These are phyloP conservation scores for Globisporangium spiculum DNA, from an alignment of 352 stramenopile genomes.

Conservation along the genomic window DNA sequence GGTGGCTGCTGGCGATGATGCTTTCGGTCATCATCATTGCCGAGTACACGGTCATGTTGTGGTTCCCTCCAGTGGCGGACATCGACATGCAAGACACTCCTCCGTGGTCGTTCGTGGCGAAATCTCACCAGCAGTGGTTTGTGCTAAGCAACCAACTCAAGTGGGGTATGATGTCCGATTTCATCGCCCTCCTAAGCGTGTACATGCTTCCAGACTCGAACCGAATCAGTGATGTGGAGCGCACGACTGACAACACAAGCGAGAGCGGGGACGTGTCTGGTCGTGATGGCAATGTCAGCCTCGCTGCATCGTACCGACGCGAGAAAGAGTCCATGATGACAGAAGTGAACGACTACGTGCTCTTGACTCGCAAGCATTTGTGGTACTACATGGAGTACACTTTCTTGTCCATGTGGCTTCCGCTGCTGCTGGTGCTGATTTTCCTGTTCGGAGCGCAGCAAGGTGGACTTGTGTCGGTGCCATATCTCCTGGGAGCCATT, in stretches of 20 bases:
- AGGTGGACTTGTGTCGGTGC: slow-evolving; percentile 65
- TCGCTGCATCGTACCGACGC: slow-evolving; percentile 1
- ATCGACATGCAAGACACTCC: slow-evolving; percentile 56
- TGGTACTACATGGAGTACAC: slow-evolving; percentile 74
- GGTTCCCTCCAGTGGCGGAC: slow-evolving; percentile 54
- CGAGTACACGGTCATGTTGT: slow-evolving; percentile 73
- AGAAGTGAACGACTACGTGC: slow-evolving; percentile 47
- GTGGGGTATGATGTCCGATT: slow-evolving; percentile 77
- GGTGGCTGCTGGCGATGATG: slow-evolving; percentile 50
- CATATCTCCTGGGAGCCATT: slow-evolving; percentile 67
- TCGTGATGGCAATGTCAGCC: not conserved
- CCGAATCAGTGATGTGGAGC: slow-evolving; percentile 20
- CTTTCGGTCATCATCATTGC: slow-evolving; percentile 67
- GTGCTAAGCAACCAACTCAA: slow-evolving; percentile 69
- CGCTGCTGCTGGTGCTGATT: slow-evolving; percentile 61
- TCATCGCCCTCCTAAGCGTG: slow-evolving; percentile 58
- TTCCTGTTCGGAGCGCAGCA: slow-evolving; percentile 74
- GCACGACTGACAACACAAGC: slow-evolving; percentile 12
- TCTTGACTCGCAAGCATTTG: slow-evolving; percentile 53
- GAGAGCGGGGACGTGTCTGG: not conserved
- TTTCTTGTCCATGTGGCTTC: slow-evolving; percentile 63
- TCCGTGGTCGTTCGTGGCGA: slow-evolving; percentile 54
- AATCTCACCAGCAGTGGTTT: slow-evolving; percentile 63
- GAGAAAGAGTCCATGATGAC: slow-evolving; percentile 10
- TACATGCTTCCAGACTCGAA: slow-evolving; percentile 71